These are phyloP conservation scores for Polyporus arcularius DNA, from an alignment of 768 basidiomycete genomes.

Conservation along the genomic window DNA sequence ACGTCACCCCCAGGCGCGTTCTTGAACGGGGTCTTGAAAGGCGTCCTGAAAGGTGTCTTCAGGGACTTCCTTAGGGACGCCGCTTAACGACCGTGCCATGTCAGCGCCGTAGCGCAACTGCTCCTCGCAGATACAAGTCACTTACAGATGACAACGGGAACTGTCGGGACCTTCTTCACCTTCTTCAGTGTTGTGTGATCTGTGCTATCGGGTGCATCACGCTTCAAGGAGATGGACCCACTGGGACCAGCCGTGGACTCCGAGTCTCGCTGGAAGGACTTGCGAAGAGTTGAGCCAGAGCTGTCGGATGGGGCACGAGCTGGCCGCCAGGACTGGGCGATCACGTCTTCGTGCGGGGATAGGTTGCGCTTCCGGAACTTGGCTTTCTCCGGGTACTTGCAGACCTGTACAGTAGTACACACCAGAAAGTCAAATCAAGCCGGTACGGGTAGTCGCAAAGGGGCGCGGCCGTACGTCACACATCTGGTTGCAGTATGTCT, in stretches of 20 bases:
- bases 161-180: conserved; percentile 2
- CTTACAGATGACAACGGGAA: conserved; percentile 18
- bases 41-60: conserved; percentile 28
- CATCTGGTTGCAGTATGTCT: conserved; percentile 69
- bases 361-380: conserved; percentile 50
- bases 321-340: conserved; percentile 16
- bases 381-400: conserved; percentile 75
- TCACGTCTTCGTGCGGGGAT: conserved; percentile 40
- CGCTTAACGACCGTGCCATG: conserved; percentile 2
- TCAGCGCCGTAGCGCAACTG: background rate
- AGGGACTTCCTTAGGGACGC: conserved; percentile 12
- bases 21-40: conserved; percentile 24
- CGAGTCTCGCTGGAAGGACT: background rate
- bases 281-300: background rate
- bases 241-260: background rate
- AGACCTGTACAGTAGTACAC: conserved; percentile 50
- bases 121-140: background rate
- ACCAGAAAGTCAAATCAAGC: too few relatives aligned
- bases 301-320: background rate
- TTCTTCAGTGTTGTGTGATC: conserved; percentile 1
- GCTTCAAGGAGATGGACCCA: conserved; percentile 8
- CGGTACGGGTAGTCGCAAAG: background rate
- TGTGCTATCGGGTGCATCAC: conserved; percentile 13
- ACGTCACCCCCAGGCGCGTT: conserved; percentile 2
- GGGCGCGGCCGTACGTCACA: conserved; percentile 65